Evolutionary conservation across 1,284 basidiomycete species (phyloP), one percentile per base, ranked within the genome.

Genomic region (Rhodotorula mucilaginosa): DNA sequence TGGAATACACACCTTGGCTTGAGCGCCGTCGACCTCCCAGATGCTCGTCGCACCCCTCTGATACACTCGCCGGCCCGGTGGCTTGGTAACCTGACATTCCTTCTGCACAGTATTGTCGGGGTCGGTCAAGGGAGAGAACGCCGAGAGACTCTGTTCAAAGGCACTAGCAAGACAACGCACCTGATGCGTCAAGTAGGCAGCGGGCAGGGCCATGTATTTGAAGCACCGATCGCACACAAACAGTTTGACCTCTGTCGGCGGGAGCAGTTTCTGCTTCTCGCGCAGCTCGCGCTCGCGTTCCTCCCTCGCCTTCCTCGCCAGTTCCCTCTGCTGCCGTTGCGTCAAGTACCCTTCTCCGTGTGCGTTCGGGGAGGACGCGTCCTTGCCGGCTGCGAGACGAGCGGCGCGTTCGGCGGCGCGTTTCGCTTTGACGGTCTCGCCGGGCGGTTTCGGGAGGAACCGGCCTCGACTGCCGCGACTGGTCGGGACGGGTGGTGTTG

Each of bases 211-310:
- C 89, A 95, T 93, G 81, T 98, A 99, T 82, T 97, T 97, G 88
- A 98, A 97, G 83, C 96, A 99, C 68, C 89, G 87, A 72, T 93
- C 90, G 80, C 93, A 96, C 26, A 96, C 91, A 87, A 88, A 93
- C 34, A 93, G 80, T 39, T 68, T 68, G 57, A 72, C 67, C 52
- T 67, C 67, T 26, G 63, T 66, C 31, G 57, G 46, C 52, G 58
- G 44, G 7, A 46, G 51, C 31, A 47, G 31, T 7, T 59, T 52
- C 26, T 58, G 49, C 47, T 31, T 57, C 26, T 61, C 39, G 8
- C 63, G 8, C 34, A 21, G n/a, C n/a, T 60, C 56, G 44, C 48
- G 66, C 49, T 67, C 63, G 16, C 31, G 26, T 54, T 64, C 67
- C n/a, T 73, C 69, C 46, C 74, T 34, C 29, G 61, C 54, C 57